phyloP scores from a whole-genome alignment of 257 asterid genomes.

The Linaria vulgaris region DNA sequence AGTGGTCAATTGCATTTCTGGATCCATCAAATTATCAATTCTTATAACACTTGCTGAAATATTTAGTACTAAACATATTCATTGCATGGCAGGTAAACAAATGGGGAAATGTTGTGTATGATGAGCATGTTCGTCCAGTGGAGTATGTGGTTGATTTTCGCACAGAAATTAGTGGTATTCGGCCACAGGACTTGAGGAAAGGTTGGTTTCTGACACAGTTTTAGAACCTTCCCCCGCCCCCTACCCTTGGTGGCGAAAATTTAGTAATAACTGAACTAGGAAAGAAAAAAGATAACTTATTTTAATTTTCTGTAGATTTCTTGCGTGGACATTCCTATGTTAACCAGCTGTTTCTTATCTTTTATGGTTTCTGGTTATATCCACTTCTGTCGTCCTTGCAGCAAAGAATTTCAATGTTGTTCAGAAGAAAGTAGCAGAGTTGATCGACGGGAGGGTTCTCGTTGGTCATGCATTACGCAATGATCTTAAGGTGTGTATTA shows the following conservation, averaged over 20 bases:
- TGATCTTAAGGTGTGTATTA: constrained; percentile 72
- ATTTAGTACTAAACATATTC: constrained; percentile 17
- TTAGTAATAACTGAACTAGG: too few relatives aligned
- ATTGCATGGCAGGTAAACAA: constrained; percentile 69
- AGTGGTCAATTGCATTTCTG: constrained; percentile 9
- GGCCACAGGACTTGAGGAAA: constrained; percentile 78
- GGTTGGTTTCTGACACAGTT: constrained; percentile 38
- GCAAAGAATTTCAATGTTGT: constrained; percentile 74
- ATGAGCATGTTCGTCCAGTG: constrained; percentile 85
- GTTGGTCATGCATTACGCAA: constrained; percentile 96
- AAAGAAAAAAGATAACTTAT: too few relatives aligned
- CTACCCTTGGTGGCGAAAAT: background rate
- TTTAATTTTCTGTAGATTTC: background rate
- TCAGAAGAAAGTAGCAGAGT: constrained; percentile 83
- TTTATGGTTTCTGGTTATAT: background rate
- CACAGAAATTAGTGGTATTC: constrained; percentile 89
- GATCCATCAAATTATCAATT: background rate
- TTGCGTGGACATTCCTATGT: too few relatives aligned
- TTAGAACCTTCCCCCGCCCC: background rate
- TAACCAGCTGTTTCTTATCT: background rate
- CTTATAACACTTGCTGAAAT: constrained; percentile 20
- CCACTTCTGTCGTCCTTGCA: constrained; percentile 39
- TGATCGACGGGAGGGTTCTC: constrained; percentile 69
- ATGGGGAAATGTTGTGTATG: constrained; percentile 85
- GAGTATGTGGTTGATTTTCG: constrained; percentile 89